phyloP scores from a whole-genome alignment of 169 alveolate genomes.

The Toxoplasma gondii region DNA sequence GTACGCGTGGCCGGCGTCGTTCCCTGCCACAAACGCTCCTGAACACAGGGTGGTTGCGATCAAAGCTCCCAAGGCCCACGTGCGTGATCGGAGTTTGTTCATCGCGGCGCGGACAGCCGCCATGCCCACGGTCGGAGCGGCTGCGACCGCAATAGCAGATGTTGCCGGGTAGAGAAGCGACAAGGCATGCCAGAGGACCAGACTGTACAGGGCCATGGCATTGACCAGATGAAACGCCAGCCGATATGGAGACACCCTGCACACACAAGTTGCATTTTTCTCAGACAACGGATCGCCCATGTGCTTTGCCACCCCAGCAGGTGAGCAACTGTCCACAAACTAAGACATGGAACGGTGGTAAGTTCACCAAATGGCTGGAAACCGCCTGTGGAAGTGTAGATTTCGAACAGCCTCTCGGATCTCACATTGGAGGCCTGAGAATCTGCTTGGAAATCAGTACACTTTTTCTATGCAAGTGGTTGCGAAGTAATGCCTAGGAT shows the following conservation, averaged over 20 bases:
- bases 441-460: too few species aligned
- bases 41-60: conserved; percentile 58
- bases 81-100: background rate
- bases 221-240: conserved; percentile 62
- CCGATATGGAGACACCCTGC: conserved; percentile 69
- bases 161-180: conserved; percentile 33
- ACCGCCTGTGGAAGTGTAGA: background rate
- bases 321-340: background rate
- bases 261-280: background rate
- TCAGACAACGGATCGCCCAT: background rate
- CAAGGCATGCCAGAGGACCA: conserved; percentile 64
- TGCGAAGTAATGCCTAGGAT: too few species aligned
- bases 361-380: background rate
- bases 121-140: background rate
- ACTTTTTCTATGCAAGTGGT: too few species aligned
- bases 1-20: conserved; percentile 71
- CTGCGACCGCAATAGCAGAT: background rate
- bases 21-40: conserved; percentile 75
- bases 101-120: conserved; percentile 39
- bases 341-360: background rate
- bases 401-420: too few species aligned
- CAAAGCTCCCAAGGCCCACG: conserved; percentile 49
- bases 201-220: conserved; percentile 61
- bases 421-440: too few species aligned
- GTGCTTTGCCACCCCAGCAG: background rate